These are phyloP conservation scores for Boletus subcaerulescens DNA, from an alignment of 768 basidiomycete species.

Conservation along the genomic window DNA sequence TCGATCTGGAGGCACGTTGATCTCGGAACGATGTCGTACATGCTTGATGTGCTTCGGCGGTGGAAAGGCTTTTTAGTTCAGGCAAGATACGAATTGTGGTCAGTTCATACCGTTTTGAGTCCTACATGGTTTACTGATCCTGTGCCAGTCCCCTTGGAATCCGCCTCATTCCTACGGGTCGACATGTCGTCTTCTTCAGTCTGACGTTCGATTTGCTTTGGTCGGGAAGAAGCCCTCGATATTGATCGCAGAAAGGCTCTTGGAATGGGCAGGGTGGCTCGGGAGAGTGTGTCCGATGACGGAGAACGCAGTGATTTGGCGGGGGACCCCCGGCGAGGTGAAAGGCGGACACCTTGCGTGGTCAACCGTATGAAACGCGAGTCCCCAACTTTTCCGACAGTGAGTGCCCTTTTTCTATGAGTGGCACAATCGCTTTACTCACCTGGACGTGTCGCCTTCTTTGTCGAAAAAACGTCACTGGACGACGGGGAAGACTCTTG, in stretches of 20 bases:
- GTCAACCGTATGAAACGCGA: neutral
- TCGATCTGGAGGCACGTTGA: neutral
- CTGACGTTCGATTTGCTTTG: neutral
- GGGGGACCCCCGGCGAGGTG: neutral
- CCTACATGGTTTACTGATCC: neutral
- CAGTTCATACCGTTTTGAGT: conserved; percentile 10
- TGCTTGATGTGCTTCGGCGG: conserved; percentile 13
- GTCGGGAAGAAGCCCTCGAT: neutral
- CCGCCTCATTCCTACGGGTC: neutral
- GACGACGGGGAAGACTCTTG: neutral
- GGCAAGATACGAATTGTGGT: conserved; percentile 20
- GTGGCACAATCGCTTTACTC: neutral
- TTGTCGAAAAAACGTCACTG: neutral
- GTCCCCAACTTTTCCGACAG: neutral
- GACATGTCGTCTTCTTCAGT: neutral
- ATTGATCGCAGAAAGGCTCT: neutral
- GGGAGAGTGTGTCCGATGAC: neutral
- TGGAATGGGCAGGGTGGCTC: neutral
- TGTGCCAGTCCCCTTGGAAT: neutral
- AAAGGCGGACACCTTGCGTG: neutral
- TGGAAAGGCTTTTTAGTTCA: conserved; percentile 16
- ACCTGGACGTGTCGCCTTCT: conserved; percentile 6
- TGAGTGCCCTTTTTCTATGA: conserved; percentile 1
- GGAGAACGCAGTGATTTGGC: neutral
- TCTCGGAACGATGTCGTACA: conserved; percentile 6